Conservation (phyloP, 2,329 filamentous ascomycete species). For the Monosporascus sp. region DNA sequence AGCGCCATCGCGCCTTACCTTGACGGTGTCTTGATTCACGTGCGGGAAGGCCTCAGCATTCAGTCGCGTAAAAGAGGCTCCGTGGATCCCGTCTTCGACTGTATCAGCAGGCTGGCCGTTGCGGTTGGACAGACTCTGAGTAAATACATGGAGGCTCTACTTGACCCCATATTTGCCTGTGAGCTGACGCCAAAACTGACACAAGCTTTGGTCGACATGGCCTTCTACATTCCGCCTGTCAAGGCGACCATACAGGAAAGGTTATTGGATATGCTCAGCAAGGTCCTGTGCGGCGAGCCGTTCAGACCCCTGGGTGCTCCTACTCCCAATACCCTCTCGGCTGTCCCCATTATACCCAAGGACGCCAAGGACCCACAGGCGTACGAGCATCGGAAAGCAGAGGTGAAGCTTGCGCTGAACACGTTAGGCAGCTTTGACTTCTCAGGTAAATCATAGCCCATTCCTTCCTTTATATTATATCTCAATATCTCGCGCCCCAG, state of each 20-base stretch:
- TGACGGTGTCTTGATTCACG: constrained; percentile 88
- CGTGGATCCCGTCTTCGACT: constrained; percentile 85
- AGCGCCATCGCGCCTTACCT: constrained; percentile 93
- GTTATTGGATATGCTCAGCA: constrained; percentile 87
- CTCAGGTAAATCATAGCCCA: constrained; percentile 39
- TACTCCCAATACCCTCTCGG: constrained; percentile 70
- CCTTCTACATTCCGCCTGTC: constrained; percentile 94
- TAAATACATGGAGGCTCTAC: constrained; percentile 94
- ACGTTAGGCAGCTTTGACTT: constrained; percentile 99
- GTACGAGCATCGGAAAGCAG: constrained; percentile 74
- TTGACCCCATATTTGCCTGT: constrained; percentile 96
- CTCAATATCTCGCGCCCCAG: too few species aligned
- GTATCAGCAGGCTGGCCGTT: constrained; percentile 91
- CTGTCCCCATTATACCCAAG: constrained; percentile 77
- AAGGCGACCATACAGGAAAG: constrained; percentile 91
- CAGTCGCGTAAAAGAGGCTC: constrained; percentile 64
- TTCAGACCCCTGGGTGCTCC: constrained; percentile 92
- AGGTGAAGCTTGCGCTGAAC: constrained; percentile 88
- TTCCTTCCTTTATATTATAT: not conserved
- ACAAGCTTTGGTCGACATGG: constrained; percentile 95
- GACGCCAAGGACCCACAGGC: constrained; percentile 80
- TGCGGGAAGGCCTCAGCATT: constrained; percentile 80
- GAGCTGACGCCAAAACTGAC: constrained; percentile 90
- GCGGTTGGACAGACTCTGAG: constrained; percentile 94
- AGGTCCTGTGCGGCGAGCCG: constrained; percentile 85